These are phyloP conservation scores for Rubia tinctorum DNA, from an alignment of 305 asterid genomes.

Conservation along the genomic window DNA sequence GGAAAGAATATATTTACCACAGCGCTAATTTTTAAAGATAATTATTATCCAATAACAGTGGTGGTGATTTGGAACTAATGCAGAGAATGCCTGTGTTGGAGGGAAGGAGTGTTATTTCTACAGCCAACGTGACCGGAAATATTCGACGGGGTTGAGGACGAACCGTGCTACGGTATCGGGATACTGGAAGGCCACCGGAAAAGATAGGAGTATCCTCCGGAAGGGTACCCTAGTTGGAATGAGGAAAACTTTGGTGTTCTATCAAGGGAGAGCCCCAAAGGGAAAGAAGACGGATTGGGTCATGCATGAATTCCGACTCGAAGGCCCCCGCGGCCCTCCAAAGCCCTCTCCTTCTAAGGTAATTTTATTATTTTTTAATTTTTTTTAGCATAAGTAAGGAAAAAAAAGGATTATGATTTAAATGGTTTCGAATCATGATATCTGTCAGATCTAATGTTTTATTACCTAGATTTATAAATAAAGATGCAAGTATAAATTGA, in stretches of 20 bases:
- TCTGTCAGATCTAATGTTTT: too few relatives aligned
- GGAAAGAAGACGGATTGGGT: slow-evolving; percentile 36
- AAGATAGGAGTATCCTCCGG: slow-evolving; percentile 53
- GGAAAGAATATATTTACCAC: too few relatives aligned
- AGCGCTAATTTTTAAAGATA: too few relatives aligned
- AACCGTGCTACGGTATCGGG: slow-evolving; percentile 84
- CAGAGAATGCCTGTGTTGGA: slow-evolving; percentile 76
- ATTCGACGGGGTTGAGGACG: slow-evolving; percentile 80
- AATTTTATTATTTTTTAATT: too few relatives aligned
- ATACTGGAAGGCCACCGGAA: slow-evolving; percentile 97
- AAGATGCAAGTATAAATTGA: too few relatives aligned
- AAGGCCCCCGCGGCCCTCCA: slow-evolving; percentile 25
- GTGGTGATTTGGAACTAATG: background rate
- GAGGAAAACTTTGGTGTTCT: slow-evolving; percentile 35
- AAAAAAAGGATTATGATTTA: too few relatives aligned
- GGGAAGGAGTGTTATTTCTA: slow-evolving; percentile 84
- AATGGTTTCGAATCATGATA: too few relatives aligned
- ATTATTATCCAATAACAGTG: too few relatives aligned
- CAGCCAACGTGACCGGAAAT: slow-evolving; percentile 79
- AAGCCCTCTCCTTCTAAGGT: slow-evolving; percentile 16
- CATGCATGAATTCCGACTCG: slow-evolving; percentile 36
- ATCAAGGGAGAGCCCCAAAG: slow-evolving; percentile 36
- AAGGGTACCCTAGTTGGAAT: slow-evolving; percentile 42
- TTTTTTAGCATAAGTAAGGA: too few relatives aligned
- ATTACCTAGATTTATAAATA: too few relatives aligned